Conservation (phyloP, 257 asterid genomes). For the Eustoma russellianum region DNA sequence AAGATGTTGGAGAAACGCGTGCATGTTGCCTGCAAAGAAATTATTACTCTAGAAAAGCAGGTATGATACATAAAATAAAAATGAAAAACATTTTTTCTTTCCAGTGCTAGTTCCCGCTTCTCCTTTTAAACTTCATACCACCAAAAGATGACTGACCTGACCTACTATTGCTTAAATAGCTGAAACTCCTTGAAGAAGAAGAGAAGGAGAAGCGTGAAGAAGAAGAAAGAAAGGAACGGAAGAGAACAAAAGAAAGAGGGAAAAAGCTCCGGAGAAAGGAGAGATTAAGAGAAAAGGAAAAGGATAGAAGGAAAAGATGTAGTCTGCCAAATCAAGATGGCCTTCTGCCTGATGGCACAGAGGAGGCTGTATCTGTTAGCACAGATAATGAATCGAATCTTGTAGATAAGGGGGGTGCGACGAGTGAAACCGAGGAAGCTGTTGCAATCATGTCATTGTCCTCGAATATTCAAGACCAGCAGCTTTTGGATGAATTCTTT, state of each 20-base stretch:
- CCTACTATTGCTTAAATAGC: constrained; percentile 35
- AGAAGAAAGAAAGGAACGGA: constrained; percentile 77
- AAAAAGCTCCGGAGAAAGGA: constrained; percentile 91
- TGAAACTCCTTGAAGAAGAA: constrained; percentile 96
- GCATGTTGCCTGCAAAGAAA: constrained; percentile 93
- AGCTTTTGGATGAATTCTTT: constrained; percentile 37
- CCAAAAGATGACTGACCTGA: constrained; percentile 12
- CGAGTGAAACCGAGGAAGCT: constrained; percentile 45
- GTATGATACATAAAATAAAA: constrained; percentile 15
- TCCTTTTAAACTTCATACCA: background rate
- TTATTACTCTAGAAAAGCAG: constrained; percentile 91
- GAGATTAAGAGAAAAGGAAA: constrained; percentile 79
- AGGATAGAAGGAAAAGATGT: constrained; percentile 49
- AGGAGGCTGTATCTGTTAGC: constrained; percentile 30
- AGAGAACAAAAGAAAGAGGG: constrained; percentile 81
- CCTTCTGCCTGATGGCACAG: constrained; percentile 26
- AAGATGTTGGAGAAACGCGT: constrained; percentile 86
- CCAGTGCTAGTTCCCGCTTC: too few relatives aligned
- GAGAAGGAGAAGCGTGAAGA: constrained; percentile 96
- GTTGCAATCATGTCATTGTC: constrained; percentile 39
- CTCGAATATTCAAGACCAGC: constrained; percentile 44
- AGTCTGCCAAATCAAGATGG: constrained; percentile 31
- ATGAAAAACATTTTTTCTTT: background rate
- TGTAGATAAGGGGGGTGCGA: constrained; percentile 33
- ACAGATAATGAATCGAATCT: constrained; percentile 34